Evolutionary conservation across 805 yeast species (phyloP).

Genomic region (Lachancea kluyveri): DNA sequence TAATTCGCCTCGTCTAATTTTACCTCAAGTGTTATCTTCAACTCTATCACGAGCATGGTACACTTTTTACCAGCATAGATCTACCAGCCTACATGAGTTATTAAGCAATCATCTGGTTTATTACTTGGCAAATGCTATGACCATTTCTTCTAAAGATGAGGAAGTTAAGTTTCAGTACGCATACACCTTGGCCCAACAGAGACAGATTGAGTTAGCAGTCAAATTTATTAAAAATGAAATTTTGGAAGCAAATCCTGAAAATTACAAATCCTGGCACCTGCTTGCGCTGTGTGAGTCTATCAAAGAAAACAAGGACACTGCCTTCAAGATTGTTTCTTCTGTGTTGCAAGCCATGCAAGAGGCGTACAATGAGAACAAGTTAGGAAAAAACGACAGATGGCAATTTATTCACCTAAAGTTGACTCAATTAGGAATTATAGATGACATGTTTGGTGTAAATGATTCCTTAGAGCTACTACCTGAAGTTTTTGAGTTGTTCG

Average conservation of each 20-base stretch:
- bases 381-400: conserved; percentile 30
- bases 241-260: conserved; percentile 45
- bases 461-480: conserved; percentile 60
- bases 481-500: conserved; percentile 55
- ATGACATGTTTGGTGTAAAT: conserved; percentile 49
- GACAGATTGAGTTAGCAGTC: conserved; percentile 38
- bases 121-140: conserved; percentile 24
- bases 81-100: conserved; percentile 14
- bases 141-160: conserved; percentile 4
- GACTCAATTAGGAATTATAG: conserved; percentile 68
- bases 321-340: conserved; percentile 50
- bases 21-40: conserved; percentile 17
- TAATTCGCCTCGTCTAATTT: conserved; percentile 11
- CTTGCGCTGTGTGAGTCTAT: conserved; percentile 58
- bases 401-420: conserved; percentile 62
- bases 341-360: conserved; percentile 42
- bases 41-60: conserved; percentile 22
- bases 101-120: conserved; percentile 13
- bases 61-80: conserved; percentile 15
- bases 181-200: conserved; percentile 38
- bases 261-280: conserved; percentile 61
- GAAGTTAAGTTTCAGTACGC: conserved; percentile 40
- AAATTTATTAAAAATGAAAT: conserved; percentile 42
- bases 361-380: conserved; percentile 11
- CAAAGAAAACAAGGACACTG: conserved; percentile 48